These are phyloP conservation scores for Trifolium repens DNA, from an alignment of 306 rosid genomes.

Conservation along the genomic window DNA sequence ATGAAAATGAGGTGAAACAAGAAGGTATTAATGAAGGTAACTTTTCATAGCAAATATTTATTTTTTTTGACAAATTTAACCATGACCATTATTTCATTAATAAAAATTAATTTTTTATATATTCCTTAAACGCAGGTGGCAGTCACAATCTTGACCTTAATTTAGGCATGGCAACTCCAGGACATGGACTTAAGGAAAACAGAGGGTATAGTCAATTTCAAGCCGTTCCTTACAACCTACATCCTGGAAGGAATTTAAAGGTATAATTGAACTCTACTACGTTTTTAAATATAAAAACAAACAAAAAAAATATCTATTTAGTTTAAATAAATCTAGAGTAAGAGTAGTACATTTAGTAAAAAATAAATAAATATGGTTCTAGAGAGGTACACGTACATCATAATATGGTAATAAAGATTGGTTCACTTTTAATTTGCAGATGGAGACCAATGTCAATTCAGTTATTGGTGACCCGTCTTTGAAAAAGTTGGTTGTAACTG, in stretches of 20 bases:
- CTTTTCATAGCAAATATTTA: neutral
- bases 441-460: conserved; percentile 60
- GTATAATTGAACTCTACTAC: conserved; percentile 38
- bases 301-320: no score
- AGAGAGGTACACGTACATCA: no score
- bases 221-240: conserved; percentile 51
- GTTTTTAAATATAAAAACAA: no score
- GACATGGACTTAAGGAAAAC: conserved; percentile 55
- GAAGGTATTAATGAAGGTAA: conserved; percentile 69
- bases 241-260: conserved; percentile 61
- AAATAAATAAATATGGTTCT: no score
- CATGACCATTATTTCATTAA: neutral
- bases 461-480: conserved; percentile 56
- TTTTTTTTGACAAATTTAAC: neutral
- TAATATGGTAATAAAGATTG: conserved; percentile 7
- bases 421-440: conserved; percentile 55
- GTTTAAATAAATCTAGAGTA: no score
- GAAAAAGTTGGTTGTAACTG: conserved; percentile 62
- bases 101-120: conserved; percentile 20
- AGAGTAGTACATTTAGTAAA: no score
- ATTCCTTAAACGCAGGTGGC: conserved; percentile 56
- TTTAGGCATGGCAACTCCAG: conserved; percentile 82
- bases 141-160: conserved; percentile 85
- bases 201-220: conserved; percentile 61
- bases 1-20: conserved; percentile 68